phyloP scores from a whole-genome alignment of 2,329 filamentous ascomycete genomes.

The Stachybotrys elegans region DNA sequence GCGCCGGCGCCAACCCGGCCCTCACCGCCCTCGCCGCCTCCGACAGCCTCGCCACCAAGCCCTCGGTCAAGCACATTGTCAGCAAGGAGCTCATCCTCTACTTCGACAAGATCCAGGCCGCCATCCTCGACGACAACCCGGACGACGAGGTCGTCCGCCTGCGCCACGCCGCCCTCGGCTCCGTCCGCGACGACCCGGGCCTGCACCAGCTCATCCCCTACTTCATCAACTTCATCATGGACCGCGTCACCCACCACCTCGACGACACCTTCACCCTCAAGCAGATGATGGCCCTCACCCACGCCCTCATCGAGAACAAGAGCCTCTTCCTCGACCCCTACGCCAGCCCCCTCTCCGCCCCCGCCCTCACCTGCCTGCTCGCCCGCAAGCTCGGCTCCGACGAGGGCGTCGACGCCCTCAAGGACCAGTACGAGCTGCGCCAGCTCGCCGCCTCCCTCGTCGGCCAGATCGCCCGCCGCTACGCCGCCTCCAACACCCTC shows the following conservation, averaged over 20 bases:
- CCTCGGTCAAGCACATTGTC: conserved; percentile 90
- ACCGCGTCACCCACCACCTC: conserved; percentile 90
- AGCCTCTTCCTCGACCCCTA: conserved; percentile 67
- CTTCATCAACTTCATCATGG: conserved; percentile 91
- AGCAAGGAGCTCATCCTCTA: conserved; percentile 95
- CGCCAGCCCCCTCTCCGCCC: conserved; percentile 66
- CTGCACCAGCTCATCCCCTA: conserved; percentile 95
- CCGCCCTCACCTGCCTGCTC: conserved; percentile 87
- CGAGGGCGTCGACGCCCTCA: conserved; percentile 45
- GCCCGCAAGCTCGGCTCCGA: conserved; percentile 65
- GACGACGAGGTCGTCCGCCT: conserved; percentile 70
- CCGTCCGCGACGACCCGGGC: conserved; percentile 81
- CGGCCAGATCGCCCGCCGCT: conserved; percentile 73
- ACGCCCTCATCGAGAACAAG: conserved; percentile 78
- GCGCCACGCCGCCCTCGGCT: conserved; percentile 78
- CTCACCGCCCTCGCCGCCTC: conserved; percentile 76
- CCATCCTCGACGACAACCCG: conserved; percentile 80
- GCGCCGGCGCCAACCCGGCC: conserved; percentile 79
- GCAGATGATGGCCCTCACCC: conserved; percentile 87
- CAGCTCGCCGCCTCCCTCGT: conserved; percentile 81
- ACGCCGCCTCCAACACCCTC: conserved; percentile 72
- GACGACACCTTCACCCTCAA: conserved; percentile 85
- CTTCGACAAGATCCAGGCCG: conserved; percentile 90
- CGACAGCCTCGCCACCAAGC: conserved; percentile 79
- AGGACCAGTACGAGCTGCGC: conserved; percentile 72